Evolutionary conservation across 306 rosid species (phyloP).

Genomic region (Cucurbita ficifolia): DNA sequence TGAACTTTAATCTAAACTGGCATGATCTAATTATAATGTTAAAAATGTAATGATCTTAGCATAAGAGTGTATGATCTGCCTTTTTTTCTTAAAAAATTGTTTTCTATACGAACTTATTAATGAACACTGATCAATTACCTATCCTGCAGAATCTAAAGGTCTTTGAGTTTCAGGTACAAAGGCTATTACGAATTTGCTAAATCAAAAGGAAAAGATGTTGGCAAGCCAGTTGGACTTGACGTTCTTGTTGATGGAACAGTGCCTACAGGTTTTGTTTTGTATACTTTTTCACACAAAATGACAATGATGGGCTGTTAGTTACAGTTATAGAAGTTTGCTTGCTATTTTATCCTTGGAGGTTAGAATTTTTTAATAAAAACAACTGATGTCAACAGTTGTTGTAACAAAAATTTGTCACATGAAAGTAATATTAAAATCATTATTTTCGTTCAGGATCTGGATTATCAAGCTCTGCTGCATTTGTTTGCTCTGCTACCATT

Average conservation of each 20-base stretch:
- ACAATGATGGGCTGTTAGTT: not conserved
- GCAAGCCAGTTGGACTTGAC: slow-evolving; percentile 69
- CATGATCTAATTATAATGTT: not conserved
- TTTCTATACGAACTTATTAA: not conserved
- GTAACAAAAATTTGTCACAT: not conserved
- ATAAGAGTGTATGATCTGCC: not conserved
- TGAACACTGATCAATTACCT: not conserved
- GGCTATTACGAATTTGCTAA: slow-evolving; percentile 62
- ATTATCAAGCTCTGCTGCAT: slow-evolving; percentile 89
- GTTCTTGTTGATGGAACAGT: slow-evolving; percentile 82
- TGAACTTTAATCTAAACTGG: not conserved
- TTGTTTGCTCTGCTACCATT: slow-evolving; percentile 92
- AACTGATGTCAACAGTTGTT: not conserved
- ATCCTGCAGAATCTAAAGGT: slow-evolving; percentile 7
- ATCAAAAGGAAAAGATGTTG: slow-evolving; percentile 47
- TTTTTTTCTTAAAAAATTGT: not conserved
- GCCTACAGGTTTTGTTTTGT: slow-evolving; percentile 54
- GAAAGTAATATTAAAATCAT: not conserved
- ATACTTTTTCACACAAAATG: not conserved
- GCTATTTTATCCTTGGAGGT: not conserved
- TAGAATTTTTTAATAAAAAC: not conserved
- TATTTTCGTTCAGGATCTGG: slow-evolving; percentile 61
- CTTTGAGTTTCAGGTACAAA: slow-evolving; percentile 54
- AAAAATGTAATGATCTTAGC: not conserved
- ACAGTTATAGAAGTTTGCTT: not conserved